Base-by-base conservation (phyloP, 192 early-diverging fungal species). In the Thamnidium elegans region DNA sequence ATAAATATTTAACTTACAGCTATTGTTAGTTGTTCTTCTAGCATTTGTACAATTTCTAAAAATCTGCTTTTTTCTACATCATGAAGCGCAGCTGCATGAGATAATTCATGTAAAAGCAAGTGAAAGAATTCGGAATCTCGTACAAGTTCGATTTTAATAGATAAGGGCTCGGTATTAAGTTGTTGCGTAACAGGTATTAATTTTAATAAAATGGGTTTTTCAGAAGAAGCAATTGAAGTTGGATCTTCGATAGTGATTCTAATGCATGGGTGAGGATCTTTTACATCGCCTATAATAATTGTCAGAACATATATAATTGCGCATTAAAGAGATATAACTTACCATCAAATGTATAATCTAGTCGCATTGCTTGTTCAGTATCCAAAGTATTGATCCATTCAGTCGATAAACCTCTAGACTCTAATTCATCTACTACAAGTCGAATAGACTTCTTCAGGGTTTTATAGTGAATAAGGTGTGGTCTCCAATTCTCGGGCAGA, bases 381-480 rank as follows among this genome's bases (percentile, higher is more conserved):
- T 45, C 46, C 17, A 19, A 63, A 13, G 13, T 55, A 15, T 13
- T 68, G 11, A 42, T 43, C 32, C 42, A 55, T 21, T 73, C 31
- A 6, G 52, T 14, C 45, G 61, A 58, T 13, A 73, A 32, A 0
- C 71, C 71, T 44, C 54, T 55, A 0, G 60, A 21, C 14, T 81
- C 78, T n/a, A 86, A 73, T 61, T 87, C 86, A 15, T 76, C 53
- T 8, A 87, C 86, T 56, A 87, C 81, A 20, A 56, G 50, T 63
- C 79, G 81, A 55, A 87, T 84, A 66, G 66, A 78, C 66, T 87
- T 86, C 60, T 87, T 87, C 8, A 87, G 76, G 15, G 54, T 69
- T 64, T 86, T 86, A 73, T 87, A 87, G 50, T 83, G 74, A 45
- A 87, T 81, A 43, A 87, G 62, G 54, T 87, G 80, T 13, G 80